These are phyloP conservation scores for Lachancea lanzarotensis DNA, from an alignment of 805 yeast genomes.

Conservation along the genomic window DNA sequence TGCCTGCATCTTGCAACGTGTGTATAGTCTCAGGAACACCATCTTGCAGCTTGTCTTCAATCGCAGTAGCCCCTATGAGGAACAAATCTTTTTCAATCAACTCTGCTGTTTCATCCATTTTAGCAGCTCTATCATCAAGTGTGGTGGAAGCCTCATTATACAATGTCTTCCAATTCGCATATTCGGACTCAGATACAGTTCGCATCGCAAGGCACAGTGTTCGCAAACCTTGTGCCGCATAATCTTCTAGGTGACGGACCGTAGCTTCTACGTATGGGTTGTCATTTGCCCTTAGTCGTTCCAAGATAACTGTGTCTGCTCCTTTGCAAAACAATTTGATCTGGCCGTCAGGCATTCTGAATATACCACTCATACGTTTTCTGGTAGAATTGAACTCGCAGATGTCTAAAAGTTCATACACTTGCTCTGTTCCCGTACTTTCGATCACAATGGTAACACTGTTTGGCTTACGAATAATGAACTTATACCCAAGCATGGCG, in stretches of 20 bases:
- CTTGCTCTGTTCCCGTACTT: conserved; percentile 42
- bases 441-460: conserved; percentile 59
- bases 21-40: conserved; percentile 98
- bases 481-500: conserved; percentile 77
- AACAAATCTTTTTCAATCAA: conserved; percentile 72
- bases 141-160: conserved; percentile 81
- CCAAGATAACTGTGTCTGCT: conserved; percentile 93
- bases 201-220: conserved; percentile 89
- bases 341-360: conserved; percentile 89
- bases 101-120: conserved; percentile 85
- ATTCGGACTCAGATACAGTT: conserved; percentile 73
- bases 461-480: conserved; percentile 78
- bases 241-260: conserved; percentile 82
- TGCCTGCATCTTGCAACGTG: conserved; percentile 92
- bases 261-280: conserved; percentile 84
- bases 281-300: conserved; percentile 58
- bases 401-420: conserved; percentile 76
- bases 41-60: conserved; percentile 94
- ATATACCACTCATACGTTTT: conserved; percentile 94
- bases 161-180: conserved; percentile 54
- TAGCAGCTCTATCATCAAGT: conserved; percentile 63
- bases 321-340: conserved; percentile 90
- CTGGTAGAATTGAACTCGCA: conserved; percentile 97
- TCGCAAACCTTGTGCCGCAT: conserved; percentile 93
- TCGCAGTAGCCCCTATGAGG: conserved; percentile 93